Conservation (phyloP, 257 asterid genomes). For the Nyctanthes arbortristis region DNA sequence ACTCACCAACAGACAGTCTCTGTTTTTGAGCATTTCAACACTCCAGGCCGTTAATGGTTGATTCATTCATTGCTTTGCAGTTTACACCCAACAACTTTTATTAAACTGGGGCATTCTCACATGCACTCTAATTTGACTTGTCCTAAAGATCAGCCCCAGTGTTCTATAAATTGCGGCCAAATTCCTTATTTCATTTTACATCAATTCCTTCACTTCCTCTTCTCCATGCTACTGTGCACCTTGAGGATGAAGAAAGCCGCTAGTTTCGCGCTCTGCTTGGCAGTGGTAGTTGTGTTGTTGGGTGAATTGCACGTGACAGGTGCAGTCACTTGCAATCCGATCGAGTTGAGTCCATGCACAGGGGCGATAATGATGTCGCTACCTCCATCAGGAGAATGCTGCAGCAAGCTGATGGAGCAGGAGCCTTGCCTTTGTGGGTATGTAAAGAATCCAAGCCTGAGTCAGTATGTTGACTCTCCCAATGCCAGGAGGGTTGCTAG, state of each 20-base stretch:
- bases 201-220: not conserved
- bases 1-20: not conserved
- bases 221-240: not conserved
- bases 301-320: not conserved
- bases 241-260: constrained; percentile 8
- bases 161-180: constrained; percentile 3
- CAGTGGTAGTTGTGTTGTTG: not conserved
- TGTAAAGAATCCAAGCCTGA: constrained; percentile 14
- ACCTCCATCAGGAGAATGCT: constrained; percentile 26
- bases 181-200: not conserved
- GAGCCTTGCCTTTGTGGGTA: constrained; percentile 32
- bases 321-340: constrained; percentile 17
- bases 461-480: constrained; percentile 24
- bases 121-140: not conserved
- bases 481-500: constrained; percentile 13
- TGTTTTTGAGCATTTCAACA: not conserved
- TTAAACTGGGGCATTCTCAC: not conserved
- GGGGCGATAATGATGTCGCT: constrained; percentile 3
- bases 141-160: not conserved
- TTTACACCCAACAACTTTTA: not conserved
- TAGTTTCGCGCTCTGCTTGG: not conserved
- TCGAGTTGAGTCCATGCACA: constrained; percentile 22
- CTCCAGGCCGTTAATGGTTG: not conserved
- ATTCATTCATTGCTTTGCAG: not conserved
- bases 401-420: constrained; percentile 32